These are phyloP conservation scores for Pelargonium citronellum DNA, from an alignment of 441 rosid genomes.

Conservation along the genomic window DNA sequence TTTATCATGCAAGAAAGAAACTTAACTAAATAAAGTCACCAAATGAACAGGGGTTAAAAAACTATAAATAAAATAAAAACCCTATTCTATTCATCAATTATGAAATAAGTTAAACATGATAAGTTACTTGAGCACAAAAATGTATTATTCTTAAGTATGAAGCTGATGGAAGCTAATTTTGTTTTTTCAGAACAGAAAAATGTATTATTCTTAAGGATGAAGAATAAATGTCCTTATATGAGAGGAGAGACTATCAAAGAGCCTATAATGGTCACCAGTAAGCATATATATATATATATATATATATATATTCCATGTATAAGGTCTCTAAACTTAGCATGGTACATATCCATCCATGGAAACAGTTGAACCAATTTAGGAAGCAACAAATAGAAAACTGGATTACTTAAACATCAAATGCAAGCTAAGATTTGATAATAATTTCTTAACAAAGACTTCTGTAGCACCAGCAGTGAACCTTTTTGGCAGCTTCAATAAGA, in stretches of 20 bases:
- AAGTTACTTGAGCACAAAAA: background rate
- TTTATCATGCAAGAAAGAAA: conserved; percentile 10
- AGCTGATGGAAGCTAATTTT: background rate
- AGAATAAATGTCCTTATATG: background rate
- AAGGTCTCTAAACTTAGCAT: background rate
- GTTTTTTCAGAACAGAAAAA: background rate
- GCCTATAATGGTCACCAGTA: background rate
- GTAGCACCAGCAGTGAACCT: conserved; percentile 37
- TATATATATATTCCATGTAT: background rate
- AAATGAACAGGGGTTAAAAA: background rate
- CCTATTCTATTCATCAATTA: background rate
- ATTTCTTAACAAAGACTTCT: background rate
- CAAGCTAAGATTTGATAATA: background rate
- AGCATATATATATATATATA: background rate
- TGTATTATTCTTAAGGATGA: background rate
- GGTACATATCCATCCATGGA: background rate
- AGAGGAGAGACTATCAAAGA: background rate
- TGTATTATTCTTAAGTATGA: too few relatives aligned
- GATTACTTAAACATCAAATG: background rate
- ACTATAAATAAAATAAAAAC: background rate
- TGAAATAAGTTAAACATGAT: background rate
- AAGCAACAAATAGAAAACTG: conserved; percentile 13
- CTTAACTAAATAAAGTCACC: background rate
- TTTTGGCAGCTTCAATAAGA: conserved; percentile 67
- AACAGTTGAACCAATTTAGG: background rate